A percentile compares a stretch with the other conserved stretches of the same genome.
phyloP scores from a whole-genome alignment of 1,284 basidiomycete genomes.

The Leccinum fuscescens region DNA sequence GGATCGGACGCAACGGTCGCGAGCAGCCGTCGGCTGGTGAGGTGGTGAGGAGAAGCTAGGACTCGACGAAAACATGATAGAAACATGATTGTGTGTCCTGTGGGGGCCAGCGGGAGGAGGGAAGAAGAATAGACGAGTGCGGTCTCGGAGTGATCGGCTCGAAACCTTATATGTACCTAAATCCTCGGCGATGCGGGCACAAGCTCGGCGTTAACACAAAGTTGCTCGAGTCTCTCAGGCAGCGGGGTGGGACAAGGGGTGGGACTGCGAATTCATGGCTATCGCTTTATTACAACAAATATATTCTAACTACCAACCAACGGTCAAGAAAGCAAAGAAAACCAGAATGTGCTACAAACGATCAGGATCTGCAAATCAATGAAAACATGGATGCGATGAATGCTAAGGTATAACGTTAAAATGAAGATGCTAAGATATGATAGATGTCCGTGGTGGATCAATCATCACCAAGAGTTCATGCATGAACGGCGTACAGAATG shows the following conservation, averaged over 20 bases:
- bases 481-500: slow-evolving; percentile 24
- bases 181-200: not conserved
- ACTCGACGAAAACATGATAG: slow-evolving; percentile 5
- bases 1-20: slow-evolving; percentile 56
- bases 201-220: slow-evolving; percentile 10
- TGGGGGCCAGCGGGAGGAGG: not conserved
- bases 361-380: slow-evolving; percentile 30
- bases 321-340: slow-evolving; percentile 24
- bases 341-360: slow-evolving; percentile 37
- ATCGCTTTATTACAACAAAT: slow-evolving; percentile 32
- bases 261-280: not conserved
- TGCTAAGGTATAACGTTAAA: slow-evolving; percentile 35
- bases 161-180: slow-evolving; percentile 3
- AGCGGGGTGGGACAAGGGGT: not conserved
- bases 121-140: slow-evolving; percentile 11
- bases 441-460: slow-evolving; percentile 23
- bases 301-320: slow-evolving; percentile 23
- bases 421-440: slow-evolving; percentile 34
- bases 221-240: slow-evolving; percentile 3
- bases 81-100: slow-evolving; percentile 13
- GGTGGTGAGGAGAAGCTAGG: slow-evolving; percentile 12
- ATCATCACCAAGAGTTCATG: slow-evolving; percentile 29
- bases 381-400: slow-evolving; percentile 26
- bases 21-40: slow-evolving; percentile 43
- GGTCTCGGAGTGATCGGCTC: not conserved